These are phyloP conservation scores for Kurtzmaniella cleridarum DNA, from an alignment of 805 yeast species.

Conservation along the genomic window DNA sequence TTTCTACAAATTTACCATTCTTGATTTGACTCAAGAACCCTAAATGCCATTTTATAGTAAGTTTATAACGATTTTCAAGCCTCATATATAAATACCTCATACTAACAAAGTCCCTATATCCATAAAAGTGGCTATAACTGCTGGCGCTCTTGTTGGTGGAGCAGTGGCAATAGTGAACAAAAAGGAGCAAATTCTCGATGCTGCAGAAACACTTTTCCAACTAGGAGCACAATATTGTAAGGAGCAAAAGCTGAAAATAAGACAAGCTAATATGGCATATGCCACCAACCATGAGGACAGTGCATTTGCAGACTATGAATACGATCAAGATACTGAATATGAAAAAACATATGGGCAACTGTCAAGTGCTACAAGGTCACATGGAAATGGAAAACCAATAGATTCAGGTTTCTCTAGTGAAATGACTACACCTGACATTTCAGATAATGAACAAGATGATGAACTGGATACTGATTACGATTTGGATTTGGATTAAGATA, in stretches of 20 bases:
- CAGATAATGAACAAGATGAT: conserved; percentile 5
- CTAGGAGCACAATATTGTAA: conserved; percentile 27
- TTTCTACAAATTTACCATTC: background rate
- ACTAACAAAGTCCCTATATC: conserved; percentile 27
- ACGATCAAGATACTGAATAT: background rate
- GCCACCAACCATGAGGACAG: conserved; percentile 17
- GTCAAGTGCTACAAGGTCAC: too few species aligned
- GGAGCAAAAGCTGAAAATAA: conserved; percentile 10
- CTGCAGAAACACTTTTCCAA: conserved; percentile 22
- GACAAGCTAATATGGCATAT: conserved; percentile 13
- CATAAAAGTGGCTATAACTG: conserved; percentile 25
- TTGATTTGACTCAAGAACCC: background rate
- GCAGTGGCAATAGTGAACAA: conserved; percentile 25
- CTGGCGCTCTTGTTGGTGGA: conserved; percentile 32
- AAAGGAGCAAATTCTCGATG: conserved; percentile 22
- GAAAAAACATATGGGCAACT: too few species aligned
- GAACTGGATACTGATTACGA: background rate
- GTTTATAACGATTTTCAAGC: background rate
- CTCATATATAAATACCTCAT: background rate
- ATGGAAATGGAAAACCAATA: too few species aligned
- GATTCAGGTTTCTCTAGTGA: conserved; percentile 2
- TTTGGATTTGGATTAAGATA: conserved; percentile 1
- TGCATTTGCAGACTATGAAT: conserved; percentile 7
- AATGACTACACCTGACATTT: conserved; percentile 4
- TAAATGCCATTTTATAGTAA: conserved; percentile 2